phyloP scores from a whole-genome alignment of 371 early-diverging fungal species.

The Smittium culicis region DNA sequence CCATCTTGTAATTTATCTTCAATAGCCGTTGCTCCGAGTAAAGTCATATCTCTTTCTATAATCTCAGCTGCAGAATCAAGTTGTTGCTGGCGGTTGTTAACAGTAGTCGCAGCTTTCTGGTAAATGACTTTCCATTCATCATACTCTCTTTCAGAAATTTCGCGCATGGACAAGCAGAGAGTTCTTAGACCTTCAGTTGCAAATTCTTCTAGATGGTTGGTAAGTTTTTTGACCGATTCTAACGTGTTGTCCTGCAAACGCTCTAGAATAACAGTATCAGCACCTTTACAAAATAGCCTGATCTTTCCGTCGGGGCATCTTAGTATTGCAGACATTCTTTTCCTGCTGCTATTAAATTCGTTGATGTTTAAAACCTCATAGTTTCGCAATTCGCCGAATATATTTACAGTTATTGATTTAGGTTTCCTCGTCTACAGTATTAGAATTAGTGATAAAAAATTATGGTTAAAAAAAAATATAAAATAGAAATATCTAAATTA shows the following conservation, averaged over 20 bases:
- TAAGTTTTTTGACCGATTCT: slow-evolving; percentile 47
- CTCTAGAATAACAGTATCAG: slow-evolving; percentile 95
- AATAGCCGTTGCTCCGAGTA: slow-evolving; percentile 95
- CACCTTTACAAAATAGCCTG: slow-evolving; percentile 93
- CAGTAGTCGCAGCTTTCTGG: slow-evolving; percentile 74
- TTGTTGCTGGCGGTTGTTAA: slow-evolving; percentile 72
- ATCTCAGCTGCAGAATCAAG: slow-evolving; percentile 83
- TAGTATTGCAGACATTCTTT: slow-evolving; percentile 92
- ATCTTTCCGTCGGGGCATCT: slow-evolving; percentile 80
- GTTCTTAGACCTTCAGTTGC: slow-evolving; percentile 87
- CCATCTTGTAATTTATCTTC: slow-evolving; percentile 98
- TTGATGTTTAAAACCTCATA: slow-evolving; percentile 85
- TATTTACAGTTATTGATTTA: slow-evolving; percentile 60
- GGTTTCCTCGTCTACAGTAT: slow-evolving; percentile 37
- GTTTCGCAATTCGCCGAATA: slow-evolving; percentile 48
- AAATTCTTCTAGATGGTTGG: slow-evolving; percentile 64
- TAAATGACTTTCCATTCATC: slow-evolving; percentile 65
- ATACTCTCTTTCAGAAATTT: slow-evolving; percentile 79
- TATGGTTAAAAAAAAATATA: neutral
- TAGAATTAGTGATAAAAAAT: too few species aligned
- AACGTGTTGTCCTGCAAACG: slow-evolving; percentile 54
- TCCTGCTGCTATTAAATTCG: slow-evolving; percentile 95
- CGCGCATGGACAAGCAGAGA: slow-evolving; percentile 84
- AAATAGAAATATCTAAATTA: neutral
- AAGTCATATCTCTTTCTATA: slow-evolving; percentile 80